Base-by-base conservation (phyloP, 257 asterid genomes). In the Capsicum rhomboideum region DNA sequence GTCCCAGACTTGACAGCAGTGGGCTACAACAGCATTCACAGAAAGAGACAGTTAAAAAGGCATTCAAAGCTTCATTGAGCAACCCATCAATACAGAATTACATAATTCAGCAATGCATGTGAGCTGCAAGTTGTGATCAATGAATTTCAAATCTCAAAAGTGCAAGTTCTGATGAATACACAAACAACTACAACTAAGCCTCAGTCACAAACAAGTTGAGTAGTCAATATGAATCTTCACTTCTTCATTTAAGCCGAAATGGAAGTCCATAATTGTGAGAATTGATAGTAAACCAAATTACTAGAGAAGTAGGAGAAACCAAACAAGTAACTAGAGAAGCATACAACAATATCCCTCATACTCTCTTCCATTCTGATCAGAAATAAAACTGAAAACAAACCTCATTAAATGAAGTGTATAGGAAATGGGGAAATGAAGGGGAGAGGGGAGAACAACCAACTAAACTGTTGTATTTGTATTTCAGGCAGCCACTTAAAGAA, bases 1-100 rank as follows among this genome's bases (percentile, higher is more conserved):
- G 99, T 97, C 81, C 99, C 99, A 82, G 89, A 86, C 89, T 97
- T 93, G 88, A 93, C 87, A 86, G 88, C 91, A 89, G 85, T 82
- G 78, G 87, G 91, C 99, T 97, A 93, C 88, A 85, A 75, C 21
- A 50, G 79, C 31, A 46, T 29, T 66, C 85, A 74, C 80, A 49
- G 58, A 46, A 44, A 74, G 37, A 46, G 80, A 74, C 14, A 14
- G 49, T 46, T 29, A 77, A 34, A 77, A 77, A 26, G 59, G 82
- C 63, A 50, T 77, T 9, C 63, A 77, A 9, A 77, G 44, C 82
- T 26, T 50, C 82, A 77, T 50, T 77, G 82, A 50, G 16, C 82
- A 50, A 26, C 63, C 82, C 26, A 77, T 77, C 46, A 16, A 18
- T 49, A 77, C 63, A 77, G 63, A 50, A 28, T 50, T 77, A 77